phyloP scores from a whole-genome alignment of 192 early-diverging fungal species.

The Backusella macrospora region DNA sequence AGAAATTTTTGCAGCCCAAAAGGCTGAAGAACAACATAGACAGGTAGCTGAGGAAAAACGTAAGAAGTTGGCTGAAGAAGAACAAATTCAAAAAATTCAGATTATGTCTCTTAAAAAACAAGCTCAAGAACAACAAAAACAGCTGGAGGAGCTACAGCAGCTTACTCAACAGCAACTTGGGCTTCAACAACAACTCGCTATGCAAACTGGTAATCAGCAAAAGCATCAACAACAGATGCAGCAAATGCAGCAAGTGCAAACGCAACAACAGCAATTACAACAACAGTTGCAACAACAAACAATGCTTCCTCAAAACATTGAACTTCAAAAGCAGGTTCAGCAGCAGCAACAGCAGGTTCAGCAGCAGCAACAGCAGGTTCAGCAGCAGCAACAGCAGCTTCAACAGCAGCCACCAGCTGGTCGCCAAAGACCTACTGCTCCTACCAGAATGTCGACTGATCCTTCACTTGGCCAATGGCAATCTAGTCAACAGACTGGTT shows the following conservation, averaged over 20 bases:
- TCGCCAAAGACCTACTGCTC: not conserved
- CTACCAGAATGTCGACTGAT: not conserved
- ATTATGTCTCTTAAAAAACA: conserved; percentile 9
- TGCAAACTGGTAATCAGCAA: conserved; percentile 16
- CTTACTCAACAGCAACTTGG: conserved; percentile 17
- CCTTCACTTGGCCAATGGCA: not conserved
- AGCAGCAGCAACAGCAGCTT: not conserved
- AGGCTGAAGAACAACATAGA: not conserved
- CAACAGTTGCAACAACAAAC: not conserved
- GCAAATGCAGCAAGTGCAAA: not conserved
- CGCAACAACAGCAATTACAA: not conserved
- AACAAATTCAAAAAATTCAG: conserved; percentile 27
- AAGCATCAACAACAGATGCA: not conserved
- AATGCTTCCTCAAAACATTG: not conserved
- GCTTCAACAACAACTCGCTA: conserved; percentile 21
- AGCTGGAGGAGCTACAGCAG: conserved; percentile 12
- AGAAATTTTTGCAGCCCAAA: not conserved
- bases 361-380: not conserved
- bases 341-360: not conserved
- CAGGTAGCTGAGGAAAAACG: conserved; percentile 19
- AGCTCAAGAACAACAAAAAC: conserved; percentile 20
- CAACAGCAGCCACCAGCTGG: not conserved
- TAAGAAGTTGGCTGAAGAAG: conserved; percentile 13
- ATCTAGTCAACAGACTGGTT: not conserved
- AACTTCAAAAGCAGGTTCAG: not conserved